These are phyloP conservation scores for Coemansia sp. DNA, from an alignment of 192 early-diverging fungal species.

Conservation along the genomic window DNA sequence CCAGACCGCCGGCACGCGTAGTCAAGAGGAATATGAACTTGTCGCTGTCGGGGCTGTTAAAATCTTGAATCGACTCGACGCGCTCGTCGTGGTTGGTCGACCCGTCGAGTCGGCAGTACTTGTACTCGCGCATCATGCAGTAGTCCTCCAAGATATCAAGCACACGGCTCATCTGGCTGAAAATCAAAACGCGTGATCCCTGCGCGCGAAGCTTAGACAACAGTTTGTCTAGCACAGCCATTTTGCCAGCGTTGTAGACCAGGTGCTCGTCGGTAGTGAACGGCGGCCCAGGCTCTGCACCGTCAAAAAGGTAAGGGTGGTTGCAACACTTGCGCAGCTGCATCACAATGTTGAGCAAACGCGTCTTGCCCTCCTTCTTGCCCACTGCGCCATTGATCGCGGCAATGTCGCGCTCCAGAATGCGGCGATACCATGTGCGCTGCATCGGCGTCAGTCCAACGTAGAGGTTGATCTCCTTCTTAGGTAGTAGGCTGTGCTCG, in stretches of 20 bases:
- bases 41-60: conserved; percentile 78
- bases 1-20: conserved; percentile 94
- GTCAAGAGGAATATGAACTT: conserved; percentile 97
- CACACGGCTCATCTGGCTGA: conserved; percentile 98
- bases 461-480: conserved; percentile 90
- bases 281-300: conserved; percentile 93
- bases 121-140: conserved; percentile 83
- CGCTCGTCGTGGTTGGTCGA: conserved; percentile 91
- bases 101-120: conserved; percentile 97
- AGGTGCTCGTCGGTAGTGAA: conserved; percentile 96
- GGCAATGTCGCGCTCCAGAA: conserved; percentile 95
- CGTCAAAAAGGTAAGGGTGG: conserved; percentile 88
- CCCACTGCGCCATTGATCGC: conserved; percentile 84
- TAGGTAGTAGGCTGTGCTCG: conserved; percentile 91
- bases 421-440: conserved; percentile 89
- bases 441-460: conserved; percentile 94
- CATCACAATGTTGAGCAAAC: conserved; percentile 94
- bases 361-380: conserved; percentile 82
- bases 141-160: conserved; percentile 98
- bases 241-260: conserved; percentile 90
- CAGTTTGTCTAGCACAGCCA: conserved; percentile 89
- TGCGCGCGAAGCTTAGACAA: conserved; percentile 71
- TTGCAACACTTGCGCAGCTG: conserved; percentile 89
- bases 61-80: conserved; percentile 90
- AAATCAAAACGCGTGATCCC: conserved; percentile 92